These are phyloP conservation scores for Nectriaceae sp. DNA, from an alignment of 2,329 filamentous ascomycete genomes.

Conservation along the genomic window DNA sequence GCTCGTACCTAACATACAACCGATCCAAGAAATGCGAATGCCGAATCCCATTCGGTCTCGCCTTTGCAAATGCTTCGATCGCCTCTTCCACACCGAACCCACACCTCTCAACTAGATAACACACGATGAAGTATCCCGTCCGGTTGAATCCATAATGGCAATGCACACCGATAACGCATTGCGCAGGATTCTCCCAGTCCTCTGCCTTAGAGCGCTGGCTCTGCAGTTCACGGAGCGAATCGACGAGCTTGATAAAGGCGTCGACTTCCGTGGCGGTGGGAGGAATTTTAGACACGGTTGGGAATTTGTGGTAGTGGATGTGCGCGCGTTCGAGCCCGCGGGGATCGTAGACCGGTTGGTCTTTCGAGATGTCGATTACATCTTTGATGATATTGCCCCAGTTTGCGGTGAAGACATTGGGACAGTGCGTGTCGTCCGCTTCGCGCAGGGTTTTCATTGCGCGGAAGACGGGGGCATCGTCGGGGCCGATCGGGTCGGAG, in stretches of 20 bases:
- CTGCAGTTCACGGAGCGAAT: slow-evolving; percentile 60
- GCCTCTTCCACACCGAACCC: slow-evolving; percentile 74
- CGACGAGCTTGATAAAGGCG: slow-evolving; percentile 58
- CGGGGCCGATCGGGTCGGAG: slow-evolving; percentile 69
- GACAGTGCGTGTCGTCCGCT: slow-evolving; percentile 81
- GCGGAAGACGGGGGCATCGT: slow-evolving; percentile 64
- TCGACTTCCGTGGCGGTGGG: slow-evolving; percentile 60
- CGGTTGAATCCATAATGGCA: slow-evolving; percentile 97
- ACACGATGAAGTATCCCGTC: slow-evolving; percentile 87
- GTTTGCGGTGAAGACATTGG: slow-evolving; percentile 66
- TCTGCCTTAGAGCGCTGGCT: slow-evolving; percentile 35
- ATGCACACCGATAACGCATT: slow-evolving; percentile 74
- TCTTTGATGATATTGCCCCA: slow-evolving; percentile 71
- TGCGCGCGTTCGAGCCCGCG: slow-evolving; percentile 65
- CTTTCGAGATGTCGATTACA: slow-evolving; percentile 88
- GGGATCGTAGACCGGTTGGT: slow-evolving; percentile 87
- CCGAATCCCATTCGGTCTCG: slow-evolving; percentile 79
- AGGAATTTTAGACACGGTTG: slow-evolving; percentile 89
- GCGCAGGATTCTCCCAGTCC: slow-evolving; percentile 40
- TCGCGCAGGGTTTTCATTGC: slow-evolving; percentile 93
- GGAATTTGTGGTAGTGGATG: slow-evolving; percentile 80
- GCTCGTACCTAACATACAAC: slow-evolving; percentile 73
- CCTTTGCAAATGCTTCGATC: slow-evolving; percentile 73
- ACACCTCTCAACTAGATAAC: slow-evolving; percentile 83
- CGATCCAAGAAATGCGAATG: slow-evolving; percentile 88